Evolutionary conservation across 2,329 filamentous ascomycete genomes (phyloP).

Genomic region (Fusarium scirpi): DNA sequence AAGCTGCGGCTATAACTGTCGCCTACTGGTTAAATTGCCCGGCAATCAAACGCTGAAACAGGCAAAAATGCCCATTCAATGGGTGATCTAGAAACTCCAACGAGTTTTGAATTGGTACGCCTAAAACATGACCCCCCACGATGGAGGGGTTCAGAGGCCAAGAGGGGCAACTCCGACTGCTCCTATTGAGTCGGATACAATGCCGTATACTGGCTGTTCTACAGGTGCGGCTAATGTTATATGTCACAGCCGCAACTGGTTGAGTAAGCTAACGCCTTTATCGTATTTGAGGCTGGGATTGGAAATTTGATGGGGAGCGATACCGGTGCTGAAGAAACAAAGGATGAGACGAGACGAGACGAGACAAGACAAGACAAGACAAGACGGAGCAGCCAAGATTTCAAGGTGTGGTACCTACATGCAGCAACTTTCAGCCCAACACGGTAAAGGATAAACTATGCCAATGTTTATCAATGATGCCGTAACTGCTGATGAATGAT

Average conservation of each 20-base stretch:
- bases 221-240: conserved; percentile 26
- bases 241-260: conserved; percentile 27
- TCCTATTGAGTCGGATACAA: conserved; percentile 38
- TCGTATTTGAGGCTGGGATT: conserved; percentile 11
- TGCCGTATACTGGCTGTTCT: conserved; percentile 23
- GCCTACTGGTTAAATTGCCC: conserved; percentile 36
- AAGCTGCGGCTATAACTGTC: conserved; percentile 20
- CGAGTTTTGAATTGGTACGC: conserved; percentile 35
- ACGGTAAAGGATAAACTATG: conserved; percentile 29
- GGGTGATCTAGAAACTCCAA: conserved; percentile 6
- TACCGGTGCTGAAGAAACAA: conserved; percentile 4
- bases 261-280: conserved; percentile 9
- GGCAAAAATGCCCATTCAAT: conserved; percentile 25
- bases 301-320: conserved; percentile 2
- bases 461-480: conserved; percentile 42
- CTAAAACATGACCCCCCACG: conserved; percentile 31
- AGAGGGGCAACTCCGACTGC: conserved; percentile 36
- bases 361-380: conserved; percentile 3
- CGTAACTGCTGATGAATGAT: conserved; percentile 41
- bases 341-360: conserved; percentile 29
- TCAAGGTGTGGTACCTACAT: conserved; percentile 27
- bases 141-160: conserved; percentile 15
- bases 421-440: conserved; percentile 28
- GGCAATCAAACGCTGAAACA: conserved; percentile 27
- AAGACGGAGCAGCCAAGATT: background rate